Percentiles rank a stretch among this genome's conserved stretches.
Evolutionary conservation across 208 protist genomes (phyloP).

Genomic region (Crithidia bombi): DNA sequence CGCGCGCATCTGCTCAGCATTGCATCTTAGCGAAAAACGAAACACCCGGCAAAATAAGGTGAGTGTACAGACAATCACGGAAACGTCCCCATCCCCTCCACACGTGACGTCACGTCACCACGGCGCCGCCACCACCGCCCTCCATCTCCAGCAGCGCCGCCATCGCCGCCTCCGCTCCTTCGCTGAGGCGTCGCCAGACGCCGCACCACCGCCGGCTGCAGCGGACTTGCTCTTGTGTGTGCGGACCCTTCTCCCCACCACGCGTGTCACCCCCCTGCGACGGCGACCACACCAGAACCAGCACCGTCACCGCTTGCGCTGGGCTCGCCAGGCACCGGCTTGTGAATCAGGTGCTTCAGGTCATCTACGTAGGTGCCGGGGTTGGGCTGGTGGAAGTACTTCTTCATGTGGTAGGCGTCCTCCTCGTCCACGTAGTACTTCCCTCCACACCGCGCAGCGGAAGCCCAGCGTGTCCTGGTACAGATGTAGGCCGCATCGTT

Average conservation of each 20-base stretch:
- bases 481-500: constrained; percentile 98
- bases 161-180: constrained; percentile 57
- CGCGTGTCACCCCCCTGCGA: background rate
- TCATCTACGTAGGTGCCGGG: constrained; percentile 74
- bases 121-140: constrained; percentile 14
- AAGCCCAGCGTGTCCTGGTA: constrained; percentile 98
- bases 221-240: constrained; percentile 11
- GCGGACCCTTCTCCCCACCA: constrained; percentile 36
- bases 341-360: constrained; percentile 57
- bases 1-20: background rate
- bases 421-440: constrained; percentile 99
- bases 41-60: background rate
- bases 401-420: constrained; percentile 97
- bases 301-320: background rate
- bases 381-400: constrained; percentile 58
- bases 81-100: too few species aligned
- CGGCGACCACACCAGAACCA: constrained; percentile 10
- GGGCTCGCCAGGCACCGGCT: constrained; percentile 39
- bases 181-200: constrained; percentile 17
- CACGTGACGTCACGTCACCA: too few species aligned
- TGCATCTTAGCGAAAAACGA: background rate
- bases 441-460: constrained; percentile 95
- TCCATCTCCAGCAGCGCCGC: constrained; percentile 67
- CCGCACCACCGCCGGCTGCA: constrained; percentile 14
- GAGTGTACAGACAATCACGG: background rate